Conservation (phyloP, 106 monocot genomes). For the Xerophyta viscosa region DNA sequence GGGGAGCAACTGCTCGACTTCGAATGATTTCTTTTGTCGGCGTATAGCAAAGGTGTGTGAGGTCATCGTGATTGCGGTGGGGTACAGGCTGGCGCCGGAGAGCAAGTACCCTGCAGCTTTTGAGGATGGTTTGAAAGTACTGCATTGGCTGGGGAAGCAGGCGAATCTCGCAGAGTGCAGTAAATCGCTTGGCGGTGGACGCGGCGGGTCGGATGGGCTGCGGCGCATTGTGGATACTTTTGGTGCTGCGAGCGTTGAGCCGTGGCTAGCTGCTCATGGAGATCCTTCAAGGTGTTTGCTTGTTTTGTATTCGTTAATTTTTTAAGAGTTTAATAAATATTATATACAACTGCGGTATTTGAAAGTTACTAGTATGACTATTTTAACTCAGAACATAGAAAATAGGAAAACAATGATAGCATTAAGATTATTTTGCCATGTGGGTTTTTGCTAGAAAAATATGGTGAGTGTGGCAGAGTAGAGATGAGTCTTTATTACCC, state of each 20-base stretch:
- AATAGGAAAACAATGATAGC: too few species aligned
- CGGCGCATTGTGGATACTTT: constrained; percentile 55
- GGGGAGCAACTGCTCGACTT: constrained; percentile 55
- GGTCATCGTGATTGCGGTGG: constrained; percentile 83
- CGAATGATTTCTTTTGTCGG: constrained; percentile 86
- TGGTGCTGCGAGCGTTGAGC: constrained; percentile 71
- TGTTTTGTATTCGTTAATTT: neutral
- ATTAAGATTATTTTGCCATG: too few species aligned
- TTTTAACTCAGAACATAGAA: too few species aligned
- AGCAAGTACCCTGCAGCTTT: constrained; percentile 85
- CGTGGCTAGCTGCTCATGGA: constrained; percentile 86
- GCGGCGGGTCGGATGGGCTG: constrained; percentile 18
- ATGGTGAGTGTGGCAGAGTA: too few species aligned
- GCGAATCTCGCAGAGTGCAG: constrained; percentile 77
- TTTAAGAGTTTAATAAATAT: too few species aligned
- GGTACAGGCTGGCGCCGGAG: constrained; percentile 88
- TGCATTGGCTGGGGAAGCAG: constrained; percentile 84
- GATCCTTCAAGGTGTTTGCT: constrained; percentile 68
- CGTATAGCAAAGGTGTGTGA: constrained; percentile 67
- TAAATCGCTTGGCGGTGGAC: constrained; percentile 24
- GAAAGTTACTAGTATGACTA: too few species aligned
- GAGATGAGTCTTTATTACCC: too few species aligned
- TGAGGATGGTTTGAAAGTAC: constrained; percentile 76
- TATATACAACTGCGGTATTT: too few species aligned
- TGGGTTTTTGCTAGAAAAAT: too few species aligned